phyloP scores from a whole-genome alignment of 768 basidiomycete species.

The Infundibulicybe gibba region DNA sequence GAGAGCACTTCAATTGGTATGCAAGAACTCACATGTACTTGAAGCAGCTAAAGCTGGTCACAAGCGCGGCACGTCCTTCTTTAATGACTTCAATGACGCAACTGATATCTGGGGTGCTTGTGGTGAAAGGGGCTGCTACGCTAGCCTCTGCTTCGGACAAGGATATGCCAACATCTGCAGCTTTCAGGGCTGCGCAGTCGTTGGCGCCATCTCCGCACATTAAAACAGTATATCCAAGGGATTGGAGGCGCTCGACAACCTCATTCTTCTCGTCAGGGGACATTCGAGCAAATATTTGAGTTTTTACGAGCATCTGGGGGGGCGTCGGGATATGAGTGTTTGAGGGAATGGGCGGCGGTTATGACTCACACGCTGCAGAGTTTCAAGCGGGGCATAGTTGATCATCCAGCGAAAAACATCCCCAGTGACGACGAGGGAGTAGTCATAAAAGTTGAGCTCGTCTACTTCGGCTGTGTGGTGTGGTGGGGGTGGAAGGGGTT shows the following conservation, averaged over 20 bases:
- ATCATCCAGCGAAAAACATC: constrained; percentile 99
- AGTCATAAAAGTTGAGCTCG: constrained; percentile 80
- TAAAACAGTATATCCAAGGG: constrained; percentile 91
- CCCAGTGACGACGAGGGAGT: constrained; percentile 87
- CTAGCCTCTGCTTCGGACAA: constrained; percentile 96
- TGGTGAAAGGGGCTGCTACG: constrained; percentile 97
- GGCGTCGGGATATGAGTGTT: constrained; percentile 1
- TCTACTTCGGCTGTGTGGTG: constrained; percentile 68
- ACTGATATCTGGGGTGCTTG: constrained; percentile 88
- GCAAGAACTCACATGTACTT: constrained; percentile 88
- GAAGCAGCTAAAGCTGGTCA: constrained; percentile 99
- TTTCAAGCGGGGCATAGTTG: constrained; percentile 90
- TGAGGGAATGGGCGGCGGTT: not conserved
- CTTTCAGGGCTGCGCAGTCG: constrained; percentile 97
- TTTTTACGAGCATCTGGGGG: constrained; percentile 90
- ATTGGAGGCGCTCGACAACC: constrained; percentile 90
- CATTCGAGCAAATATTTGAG: constrained; percentile 97
- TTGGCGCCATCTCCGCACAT: constrained; percentile 99
- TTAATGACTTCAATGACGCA: constrained; percentile 97
- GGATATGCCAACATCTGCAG: constrained; percentile 96
- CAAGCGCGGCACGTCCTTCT: constrained; percentile 92
- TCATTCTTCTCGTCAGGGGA: constrained; percentile 99
- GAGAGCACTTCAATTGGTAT: not conserved
- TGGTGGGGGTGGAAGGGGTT: constrained; percentile 70
- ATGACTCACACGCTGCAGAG: constrained; percentile 76